These are phyloP conservation scores for Coprinopsis marcescibilis DNA, from an alignment of 768 basidiomycete genomes.

Conservation along the genomic window DNA sequence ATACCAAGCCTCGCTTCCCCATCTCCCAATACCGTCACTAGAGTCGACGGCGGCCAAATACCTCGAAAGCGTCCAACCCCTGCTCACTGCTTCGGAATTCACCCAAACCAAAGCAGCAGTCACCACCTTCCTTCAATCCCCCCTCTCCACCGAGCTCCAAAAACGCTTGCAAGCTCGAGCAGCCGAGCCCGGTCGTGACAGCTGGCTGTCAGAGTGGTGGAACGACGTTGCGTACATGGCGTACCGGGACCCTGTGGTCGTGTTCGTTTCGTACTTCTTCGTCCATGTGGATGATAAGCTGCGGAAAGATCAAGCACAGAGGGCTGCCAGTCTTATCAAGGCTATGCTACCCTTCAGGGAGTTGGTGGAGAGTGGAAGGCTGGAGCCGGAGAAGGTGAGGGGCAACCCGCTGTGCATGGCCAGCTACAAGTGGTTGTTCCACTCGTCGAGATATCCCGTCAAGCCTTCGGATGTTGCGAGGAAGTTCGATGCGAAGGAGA, in stretches of 20 bases:
- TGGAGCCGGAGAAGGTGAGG: constrained; percentile 85
- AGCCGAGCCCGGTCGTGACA: constrained; percentile 46
- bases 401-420: constrained; percentile 81
- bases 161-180: constrained; percentile 72
- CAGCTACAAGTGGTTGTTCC: constrained; percentile 98
- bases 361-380: constrained; percentile 70
- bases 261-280: constrained; percentile 94
- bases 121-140: constrained; percentile 61
- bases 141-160: constrained; percentile 70
- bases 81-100: constrained; percentile 61
- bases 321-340: constrained; percentile 82
- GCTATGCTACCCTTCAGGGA: constrained; percentile 82
- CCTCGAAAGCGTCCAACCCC: constrained; percentile 77
- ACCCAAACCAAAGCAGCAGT: constrained; percentile 53
- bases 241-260: constrained; percentile 85
- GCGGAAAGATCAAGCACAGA: constrained; percentile 49
- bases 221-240: constrained; percentile 88
- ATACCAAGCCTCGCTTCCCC: constrained; percentile 66
- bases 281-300: constrained; percentile 68
- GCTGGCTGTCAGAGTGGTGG: constrained; percentile 99
- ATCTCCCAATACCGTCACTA: constrained; percentile 80
- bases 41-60: constrained; percentile 83
- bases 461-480: constrained; percentile 77
- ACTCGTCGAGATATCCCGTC: constrained; percentile 82
- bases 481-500: constrained; percentile 66